A percentile compares a stretch with the other conserved stretches of the same genome.
These are phyloP conservation scores for Diaporthe caulivora DNA, from an alignment of 2,329 filamentous ascomycete species.

Conservation along the genomic window DNA sequence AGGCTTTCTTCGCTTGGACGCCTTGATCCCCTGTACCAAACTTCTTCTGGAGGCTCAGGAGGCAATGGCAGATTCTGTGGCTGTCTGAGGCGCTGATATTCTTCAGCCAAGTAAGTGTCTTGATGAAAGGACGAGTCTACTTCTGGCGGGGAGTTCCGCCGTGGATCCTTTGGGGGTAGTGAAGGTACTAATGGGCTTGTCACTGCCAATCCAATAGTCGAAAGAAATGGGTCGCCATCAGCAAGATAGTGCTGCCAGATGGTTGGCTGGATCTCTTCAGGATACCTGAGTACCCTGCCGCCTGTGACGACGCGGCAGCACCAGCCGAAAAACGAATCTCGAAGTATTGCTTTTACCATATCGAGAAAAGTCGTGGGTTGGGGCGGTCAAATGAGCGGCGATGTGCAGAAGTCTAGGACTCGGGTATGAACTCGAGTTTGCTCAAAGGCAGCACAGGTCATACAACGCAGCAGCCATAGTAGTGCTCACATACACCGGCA, in stretches of 20 bases:
- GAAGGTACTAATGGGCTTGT: conserved; percentile 9
- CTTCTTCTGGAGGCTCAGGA: not conserved
- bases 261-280: conserved; percentile 60
- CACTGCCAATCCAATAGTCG: not conserved
- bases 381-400: too few species aligned
- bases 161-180: not conserved
- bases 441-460: not conserved
- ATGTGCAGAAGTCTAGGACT: too few species aligned
- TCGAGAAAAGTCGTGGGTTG: not conserved
- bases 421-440: not conserved
- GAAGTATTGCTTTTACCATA: conserved; percentile 48
- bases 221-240: conserved; percentile 47
- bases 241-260: conserved; percentile 63
- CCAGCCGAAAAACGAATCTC: conserved; percentile 57
- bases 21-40: not conserved
- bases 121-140: not conserved
- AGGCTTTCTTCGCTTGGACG: conserved; percentile 19
- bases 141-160: not conserved
- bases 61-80: not conserved
- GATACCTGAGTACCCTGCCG: conserved; percentile 54
- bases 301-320: conserved; percentile 54
- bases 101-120: not conserved
- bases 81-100: not conserved
- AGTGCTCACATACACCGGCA: not conserved
- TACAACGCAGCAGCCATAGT: not conserved